phyloP scores from a whole-genome alignment of 768 basidiomycete species.

The Melanogaster broomeanus region DNA sequence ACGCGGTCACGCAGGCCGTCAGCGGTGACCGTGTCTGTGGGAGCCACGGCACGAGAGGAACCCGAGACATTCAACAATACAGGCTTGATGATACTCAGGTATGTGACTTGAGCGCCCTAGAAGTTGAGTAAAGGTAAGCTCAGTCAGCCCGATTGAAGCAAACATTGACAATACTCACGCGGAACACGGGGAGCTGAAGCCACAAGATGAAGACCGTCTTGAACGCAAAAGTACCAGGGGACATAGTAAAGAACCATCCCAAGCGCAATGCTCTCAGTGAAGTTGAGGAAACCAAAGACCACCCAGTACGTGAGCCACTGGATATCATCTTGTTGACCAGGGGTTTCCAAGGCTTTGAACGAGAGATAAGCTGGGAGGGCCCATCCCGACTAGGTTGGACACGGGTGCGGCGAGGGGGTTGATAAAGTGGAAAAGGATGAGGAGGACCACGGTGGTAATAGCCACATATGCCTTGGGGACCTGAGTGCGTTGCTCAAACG shows the following conservation, averaged over 20 bases:
- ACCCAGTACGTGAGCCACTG: slow-evolving; percentile 99
- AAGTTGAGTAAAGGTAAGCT: slow-evolving; percentile 8
- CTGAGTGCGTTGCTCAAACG: slow-evolving; percentile 86
- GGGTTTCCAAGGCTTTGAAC: slow-evolving; percentile 89
- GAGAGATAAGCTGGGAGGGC: slow-evolving; percentile 94
- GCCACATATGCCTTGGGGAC: slow-evolving; percentile 92
- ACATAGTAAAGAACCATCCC: slow-evolving; percentile 87
- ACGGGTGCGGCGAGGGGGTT: slow-evolving; percentile 91
- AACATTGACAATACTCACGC: slow-evolving; percentile 51
- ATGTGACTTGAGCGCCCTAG: slow-evolving; percentile 86
- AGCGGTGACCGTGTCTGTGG: slow-evolving; percentile 52
- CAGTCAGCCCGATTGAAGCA: neutral
- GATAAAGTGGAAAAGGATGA: slow-evolving; percentile 77
- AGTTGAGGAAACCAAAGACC: slow-evolving; percentile 92
- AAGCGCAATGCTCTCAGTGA: slow-evolving; percentile 84
- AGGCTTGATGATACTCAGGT: slow-evolving; percentile 77
- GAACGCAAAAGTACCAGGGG: slow-evolving; percentile 92
- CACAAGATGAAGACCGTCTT: slow-evolving; percentile 91
- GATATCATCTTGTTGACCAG: slow-evolving; percentile 80
- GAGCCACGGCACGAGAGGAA: slow-evolving; percentile 43
- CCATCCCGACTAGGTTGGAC: slow-evolving; percentile 95
- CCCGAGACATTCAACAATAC: slow-evolving; percentile 65
- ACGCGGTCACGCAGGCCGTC: slow-evolving; percentile 49
- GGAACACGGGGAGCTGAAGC: slow-evolving; percentile 85
- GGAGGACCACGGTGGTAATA: slow-evolving; percentile 66